Conservation (phyloP, 192 early-diverging fungal species). For the Funneliformis geosporum region DNA sequence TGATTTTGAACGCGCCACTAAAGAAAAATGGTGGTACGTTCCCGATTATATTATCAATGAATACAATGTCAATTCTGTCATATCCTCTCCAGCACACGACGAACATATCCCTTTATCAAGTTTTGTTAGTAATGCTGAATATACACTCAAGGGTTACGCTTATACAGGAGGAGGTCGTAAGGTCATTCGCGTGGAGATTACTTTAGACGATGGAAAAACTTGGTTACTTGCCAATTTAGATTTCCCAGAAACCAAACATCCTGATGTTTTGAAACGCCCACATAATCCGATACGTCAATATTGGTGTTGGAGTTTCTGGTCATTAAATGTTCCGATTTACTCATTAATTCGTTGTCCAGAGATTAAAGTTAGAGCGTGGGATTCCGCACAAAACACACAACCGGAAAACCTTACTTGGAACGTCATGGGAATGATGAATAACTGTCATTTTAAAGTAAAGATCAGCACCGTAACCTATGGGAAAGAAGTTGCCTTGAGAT, state of each 20-base stretch:
- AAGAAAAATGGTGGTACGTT: constrained; percentile 52
- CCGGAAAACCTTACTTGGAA: constrained; percentile 65
- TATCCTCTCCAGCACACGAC: constrained; percentile 63
- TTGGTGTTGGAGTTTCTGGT: constrained; percentile 73
- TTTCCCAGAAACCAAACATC: constrained; percentile 34
- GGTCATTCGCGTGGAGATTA: constrained; percentile 77
- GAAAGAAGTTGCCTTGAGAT: constrained; percentile 34
- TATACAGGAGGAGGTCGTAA: constrained; percentile 74
- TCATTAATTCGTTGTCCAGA: constrained; percentile 50
- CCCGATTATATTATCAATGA: constrained; percentile 73
- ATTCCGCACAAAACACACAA: constrained; percentile 60
- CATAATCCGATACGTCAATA: constrained; percentile 9
- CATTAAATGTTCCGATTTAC: constrained; percentile 39
- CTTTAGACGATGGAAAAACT: constrained; percentile 77
- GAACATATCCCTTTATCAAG: constrained; percentile 36
- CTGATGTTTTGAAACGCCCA: constrained; percentile 8
- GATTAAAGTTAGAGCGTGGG: constrained; percentile 64
- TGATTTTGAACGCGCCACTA: constrained; percentile 49
- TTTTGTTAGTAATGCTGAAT: constrained; percentile 21
- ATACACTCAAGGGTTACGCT: constrained; percentile 74
- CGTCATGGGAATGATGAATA: constrained; percentile 80
- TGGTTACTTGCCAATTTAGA: constrained; percentile 72
- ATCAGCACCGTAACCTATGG: constrained; percentile 33
- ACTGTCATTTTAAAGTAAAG: constrained; percentile 59
- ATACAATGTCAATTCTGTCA: constrained; percentile 77